Conservation (phyloP, 805 yeast genomes). For the Kuraishia molischiana region DNA sequence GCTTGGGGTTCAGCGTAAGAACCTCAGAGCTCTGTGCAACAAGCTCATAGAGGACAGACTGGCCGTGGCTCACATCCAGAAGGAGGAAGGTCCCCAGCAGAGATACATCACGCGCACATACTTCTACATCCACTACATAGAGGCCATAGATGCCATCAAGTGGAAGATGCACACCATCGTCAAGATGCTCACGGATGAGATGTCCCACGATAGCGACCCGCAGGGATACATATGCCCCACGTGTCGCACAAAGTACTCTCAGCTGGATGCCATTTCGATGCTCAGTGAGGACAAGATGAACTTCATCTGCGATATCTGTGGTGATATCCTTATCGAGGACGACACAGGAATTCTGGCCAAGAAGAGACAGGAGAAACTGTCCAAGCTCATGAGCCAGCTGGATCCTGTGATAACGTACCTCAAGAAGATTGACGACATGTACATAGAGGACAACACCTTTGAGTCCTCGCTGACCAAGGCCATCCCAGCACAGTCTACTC, state of each 20-base stretch:
- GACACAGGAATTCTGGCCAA: constrained; percentile 78
- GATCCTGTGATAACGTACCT: constrained; percentile 80
- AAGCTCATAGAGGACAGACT: constrained; percentile 78
- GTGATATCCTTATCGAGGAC: constrained; percentile 71
- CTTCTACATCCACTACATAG: constrained; percentile 81
- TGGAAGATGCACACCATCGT: constrained; percentile 93
- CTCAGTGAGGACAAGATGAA: constrained; percentile 71
- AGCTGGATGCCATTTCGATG: constrained; percentile 79
- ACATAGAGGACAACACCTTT: constrained; percentile 80
- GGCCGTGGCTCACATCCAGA: constrained; percentile 59
- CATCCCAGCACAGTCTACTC: constrained; percentile 72
- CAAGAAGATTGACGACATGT: constrained; percentile 72
- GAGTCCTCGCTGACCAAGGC: constrained; percentile 76
- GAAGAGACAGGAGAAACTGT: constrained; percentile 71
- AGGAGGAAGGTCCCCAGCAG: constrained; percentile 55
- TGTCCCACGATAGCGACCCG: constrained; percentile 79
- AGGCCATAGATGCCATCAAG: constrained; percentile 90
- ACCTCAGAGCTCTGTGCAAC: constrained; percentile 73
- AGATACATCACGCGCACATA: constrained; percentile 70
- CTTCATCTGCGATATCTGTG: constrained; percentile 81
- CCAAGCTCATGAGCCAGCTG: constrained; percentile 77
- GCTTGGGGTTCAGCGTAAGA: constrained; percentile 78
- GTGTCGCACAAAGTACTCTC: constrained; percentile 73
- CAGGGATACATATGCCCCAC: constrained; percentile 90
- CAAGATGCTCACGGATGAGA: constrained; percentile 66